Base-by-base conservation (phyloP, 2,329 filamentous ascomycete species). In the Cercospora zeina region DNA sequence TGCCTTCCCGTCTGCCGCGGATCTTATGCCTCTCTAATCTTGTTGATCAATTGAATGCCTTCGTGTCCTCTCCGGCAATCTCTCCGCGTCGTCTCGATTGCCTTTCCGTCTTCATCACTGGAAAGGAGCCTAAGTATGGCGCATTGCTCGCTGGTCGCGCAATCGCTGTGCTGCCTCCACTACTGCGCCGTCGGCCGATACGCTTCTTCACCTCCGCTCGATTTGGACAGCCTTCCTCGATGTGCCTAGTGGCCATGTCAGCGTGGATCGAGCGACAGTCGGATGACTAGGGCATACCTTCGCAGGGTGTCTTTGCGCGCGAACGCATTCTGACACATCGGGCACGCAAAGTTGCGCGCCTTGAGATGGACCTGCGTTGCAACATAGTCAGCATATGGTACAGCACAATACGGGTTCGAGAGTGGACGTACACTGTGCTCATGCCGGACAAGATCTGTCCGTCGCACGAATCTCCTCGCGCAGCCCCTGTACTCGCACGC, bases 221-320 rank as follows among this genome's bases (percentile, higher is more conserved):
- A 69, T 85, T 88, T 11, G 88, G 84, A 72, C 89, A 92, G 13
- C 89, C 89, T 69, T 91, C 89, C 74, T 89, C 87, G 80, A 89
- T 86, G 69, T 93, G 89, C 72, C 89, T 92, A 67, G 37, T 66
- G 11, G 4, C 54, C 4, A 36, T 31, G 42, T 58, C 34, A 62
- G 27, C 42, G 24, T 42, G 57, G 6, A 60, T 24, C n/a, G 24
- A 16, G 47, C 30, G 30, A 59, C 27, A 33, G 19, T 31, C 31
- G 30, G 6, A 16, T 7, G 19, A 27, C 31, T 50, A 30, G 37
- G 24, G 64, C 81, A 77, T 77, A 91, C 90, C 91, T 88, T 77
- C 87, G 79, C n/a, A 95, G 80, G 1, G 90, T 95, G 71, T 96
- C 91, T 74, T 91, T 92, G 49, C 91, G 84, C 27, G 89, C 87